Conservation (phyloP, 108 stramenopile species). For the Fragilaria crotonensis region DNA sequence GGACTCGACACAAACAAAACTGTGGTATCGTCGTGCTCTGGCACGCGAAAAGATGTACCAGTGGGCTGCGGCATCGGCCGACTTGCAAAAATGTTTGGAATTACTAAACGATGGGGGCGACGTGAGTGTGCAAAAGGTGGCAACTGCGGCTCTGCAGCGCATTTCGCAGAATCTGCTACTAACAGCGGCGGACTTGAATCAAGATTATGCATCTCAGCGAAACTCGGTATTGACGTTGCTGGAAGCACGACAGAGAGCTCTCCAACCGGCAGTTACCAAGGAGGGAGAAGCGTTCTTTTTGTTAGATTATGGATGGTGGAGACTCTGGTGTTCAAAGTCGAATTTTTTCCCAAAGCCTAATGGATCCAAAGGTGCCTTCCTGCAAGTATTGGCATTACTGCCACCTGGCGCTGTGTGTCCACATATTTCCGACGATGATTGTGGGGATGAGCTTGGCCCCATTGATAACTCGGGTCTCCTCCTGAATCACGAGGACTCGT, state of each 20-base stretch:
- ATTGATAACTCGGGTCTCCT: conserved; percentile 62
- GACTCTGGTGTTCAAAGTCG: conserved; percentile 55
- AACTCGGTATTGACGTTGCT: conserved; percentile 6
- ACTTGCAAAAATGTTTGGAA: conserved; percentile 21
- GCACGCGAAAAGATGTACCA: conserved; percentile 22
- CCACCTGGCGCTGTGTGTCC: conserved; percentile 17
- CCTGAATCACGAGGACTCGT: conserved; percentile 6
- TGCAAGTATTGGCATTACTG: conserved; percentile 9
- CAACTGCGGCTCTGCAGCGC: neutral
- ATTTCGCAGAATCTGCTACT: conserved; percentile 1
- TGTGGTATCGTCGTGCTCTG: conserved; percentile 29
- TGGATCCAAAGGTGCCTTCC: neutral
- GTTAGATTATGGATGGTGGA: conserved; percentile 74
- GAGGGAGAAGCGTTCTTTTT: conserved; percentile 64
- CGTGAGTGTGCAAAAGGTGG: conserved; percentile 1
- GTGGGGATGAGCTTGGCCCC: conserved; percentile 10
- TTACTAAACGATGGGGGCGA: conserved; percentile 4
- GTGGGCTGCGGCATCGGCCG: conserved; percentile 14
- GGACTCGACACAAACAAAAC: conserved; percentile 15
- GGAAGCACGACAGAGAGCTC: neutral
- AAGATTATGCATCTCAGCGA: conserved; percentile 6
- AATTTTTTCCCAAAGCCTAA: conserved; percentile 34
- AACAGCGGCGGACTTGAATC: neutral
- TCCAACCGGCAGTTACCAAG: conserved; percentile 5
- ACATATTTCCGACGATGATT: conserved; percentile 16